Base-by-base conservation (phyloP, 2,329 filamentous ascomycete genomes). In the Diaporthe batatas region DNA sequence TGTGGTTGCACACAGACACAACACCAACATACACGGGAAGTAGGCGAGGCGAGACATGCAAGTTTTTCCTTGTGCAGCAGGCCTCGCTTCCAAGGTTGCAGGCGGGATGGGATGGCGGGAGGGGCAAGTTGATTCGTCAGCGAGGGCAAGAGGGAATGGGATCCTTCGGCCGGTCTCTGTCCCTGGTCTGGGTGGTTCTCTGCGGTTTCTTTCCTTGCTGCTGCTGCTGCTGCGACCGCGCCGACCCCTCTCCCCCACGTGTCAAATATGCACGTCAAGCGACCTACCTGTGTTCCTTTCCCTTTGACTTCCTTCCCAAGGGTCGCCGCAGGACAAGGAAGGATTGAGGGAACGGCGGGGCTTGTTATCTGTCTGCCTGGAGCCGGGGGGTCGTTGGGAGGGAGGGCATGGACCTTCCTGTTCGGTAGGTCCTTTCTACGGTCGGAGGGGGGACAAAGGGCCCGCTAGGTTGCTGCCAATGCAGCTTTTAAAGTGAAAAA, bases 211-310 rank as follows among this genome's bases (percentile, higher is more conserved):
- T 16, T 42, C n/a, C n/a, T 42, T 12, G 39, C 14, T 42, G 12
- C 12, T 42, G 36, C 8, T 44, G 44, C 18, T 47, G 21, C 29
- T 51, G 59, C 44, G 23, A 44, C 18, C 59, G 18, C 21, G 42
- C 42, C 29, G 2, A 29, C 29, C 14, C 39, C 39, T 7, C 39
- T 39, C 25, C 16, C 58, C 58, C 62, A 67, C 62, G 62, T 67
- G 62, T 39, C 44, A 29, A 67, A 67, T 53, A 67, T 67, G 62
- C 62, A 67, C 47, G 62, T 67, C 62, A 67, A 67, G 62, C 42
- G n/a, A n/a, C n/a, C n/a, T n/a, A 47, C 51, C 44, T 67, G 44
- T 51, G 6, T 44, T 44, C 29, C 32, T 53, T 18, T 16, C 39
- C 32, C 62, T 25, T 16, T 39, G n/a, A n/a, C n/a, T n/a, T n/a